Base-by-base conservation (phyloP, 176 grass and related monocot species). In the Musa itinerans region DNA sequence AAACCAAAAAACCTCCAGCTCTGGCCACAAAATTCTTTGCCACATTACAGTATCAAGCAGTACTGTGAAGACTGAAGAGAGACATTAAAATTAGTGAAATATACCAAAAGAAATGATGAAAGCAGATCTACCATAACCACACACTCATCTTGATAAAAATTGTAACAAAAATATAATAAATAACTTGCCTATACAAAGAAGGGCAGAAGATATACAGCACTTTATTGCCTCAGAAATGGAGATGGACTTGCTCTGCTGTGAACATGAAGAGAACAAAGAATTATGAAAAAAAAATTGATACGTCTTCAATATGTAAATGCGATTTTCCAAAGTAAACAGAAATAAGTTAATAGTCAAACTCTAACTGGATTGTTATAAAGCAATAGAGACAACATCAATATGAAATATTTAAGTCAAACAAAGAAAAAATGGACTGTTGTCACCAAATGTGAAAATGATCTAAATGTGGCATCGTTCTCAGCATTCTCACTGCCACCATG, bases 1-100 rank as follows among this genome's bases (percentile, higher is more conserved):
- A 87, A 99, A 99, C 91, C 86, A 99, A 59, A 99, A 84, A 83
- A 94, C 90, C 83, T 99, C 84, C 77, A 99, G 89, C 83, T 99
- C 95, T 78, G 95, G 95, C 95, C 95, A 99, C 69, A 94, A 70
- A 69, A 87, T 81, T 80, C 90, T 84, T 63, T 76, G 80, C 95
- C 95, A 99, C 88, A 99, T 85, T 87, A 89, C 87, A 54, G 88
- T 86, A 62, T 99, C 95, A 78, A 99, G 53, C 48, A 94, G 69
- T 22, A 86, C 48, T 0, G 90, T 94, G 69, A 81, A 80, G 66
- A 88, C 90, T 94, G 89, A 82, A 72, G 2, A 72, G 51, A 48
- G 25, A 55, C 50, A 63, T 77, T 50, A 77, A 68, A 16, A n/a
- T 82, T 64, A 50, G 49, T 72, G 27, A 76, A 62, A 76, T 9